These are phyloP conservation scores for Lotus japonicus DNA, from an alignment of 306 rosid species.

Conservation along the genomic window DNA sequence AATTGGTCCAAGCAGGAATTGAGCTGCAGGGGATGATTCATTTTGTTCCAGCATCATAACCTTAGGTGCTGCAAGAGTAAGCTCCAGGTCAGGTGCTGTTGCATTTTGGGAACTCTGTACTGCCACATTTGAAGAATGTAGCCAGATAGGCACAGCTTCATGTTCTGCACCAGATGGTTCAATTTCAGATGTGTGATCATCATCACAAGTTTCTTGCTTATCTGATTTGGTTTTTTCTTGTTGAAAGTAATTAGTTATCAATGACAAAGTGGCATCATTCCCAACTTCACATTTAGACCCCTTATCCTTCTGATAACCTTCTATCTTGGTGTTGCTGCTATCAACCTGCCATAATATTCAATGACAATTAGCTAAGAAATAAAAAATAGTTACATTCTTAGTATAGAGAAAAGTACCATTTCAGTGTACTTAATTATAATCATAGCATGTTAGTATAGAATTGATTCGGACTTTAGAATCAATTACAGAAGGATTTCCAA, in stretches of 20 bases:
- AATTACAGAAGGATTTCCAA: too few species aligned
- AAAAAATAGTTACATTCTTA: too few species aligned
- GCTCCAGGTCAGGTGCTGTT: conserved; percentile 51
- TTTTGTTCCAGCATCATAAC: conserved; percentile 32
- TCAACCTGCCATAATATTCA: conserved; percentile 38
- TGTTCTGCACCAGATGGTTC: not conserved
- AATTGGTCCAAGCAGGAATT: too few species aligned
- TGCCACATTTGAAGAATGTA: not conserved
- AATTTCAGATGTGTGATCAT: not conserved
- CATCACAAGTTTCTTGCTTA: conserved; percentile 19
- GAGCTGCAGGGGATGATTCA: not conserved
- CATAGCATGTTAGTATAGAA: too few species aligned
- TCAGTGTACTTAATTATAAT: too few species aligned
- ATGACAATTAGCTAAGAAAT: too few species aligned
- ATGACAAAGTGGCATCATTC: conserved; percentile 23
- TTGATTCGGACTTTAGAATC: too few species aligned
- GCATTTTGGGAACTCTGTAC: not conserved
- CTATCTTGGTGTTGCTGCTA: conserved; percentile 20
- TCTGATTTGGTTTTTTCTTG: conserved; percentile 21
- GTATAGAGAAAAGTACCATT: too few species aligned
- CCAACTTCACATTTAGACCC: conserved; percentile 20
- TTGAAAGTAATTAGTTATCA: conserved; percentile 13
- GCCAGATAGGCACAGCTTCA: conserved; percentile 31
- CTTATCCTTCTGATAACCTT: not conserved
- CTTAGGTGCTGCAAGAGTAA: conserved; percentile 59